Conservation (phyloP, 257 asterid genomes). For the Scutellaria baicalensis region DNA sequence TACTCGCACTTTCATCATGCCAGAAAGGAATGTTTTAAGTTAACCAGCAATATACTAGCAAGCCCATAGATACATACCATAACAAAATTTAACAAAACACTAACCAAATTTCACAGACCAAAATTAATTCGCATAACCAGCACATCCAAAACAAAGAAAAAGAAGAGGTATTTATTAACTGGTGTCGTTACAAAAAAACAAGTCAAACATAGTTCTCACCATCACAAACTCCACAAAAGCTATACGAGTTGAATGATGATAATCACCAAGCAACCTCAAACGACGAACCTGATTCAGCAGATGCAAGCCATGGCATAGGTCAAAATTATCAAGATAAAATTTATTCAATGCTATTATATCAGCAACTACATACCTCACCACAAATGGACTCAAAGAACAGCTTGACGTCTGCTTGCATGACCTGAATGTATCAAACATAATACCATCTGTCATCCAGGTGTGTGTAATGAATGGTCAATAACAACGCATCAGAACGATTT, state of each 20-base stretch:
- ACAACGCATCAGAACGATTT: not conserved
- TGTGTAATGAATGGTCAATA: not conserved
- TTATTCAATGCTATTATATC: not conserved
- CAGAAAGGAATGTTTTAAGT: not conserved
- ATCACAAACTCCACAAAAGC: constrained; percentile 92
- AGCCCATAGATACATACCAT: not conserved
- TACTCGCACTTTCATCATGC: not conserved
- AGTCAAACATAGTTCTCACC: constrained; percentile 46
- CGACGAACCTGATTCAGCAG: constrained; percentile 65
- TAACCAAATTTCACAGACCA: not conserved
- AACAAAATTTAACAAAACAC: not conserved
- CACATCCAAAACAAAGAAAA: not conserved
- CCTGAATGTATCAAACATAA: constrained; percentile 25
- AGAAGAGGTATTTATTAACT: not conserved
- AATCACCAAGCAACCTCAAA: constrained; percentile 95
- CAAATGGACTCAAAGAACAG: constrained; percentile 63
- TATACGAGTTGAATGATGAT: constrained; percentile 85
- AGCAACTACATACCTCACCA: constrained; percentile 43
- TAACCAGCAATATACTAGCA: not conserved
- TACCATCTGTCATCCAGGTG: not conserved
- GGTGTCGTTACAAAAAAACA: not conserved
- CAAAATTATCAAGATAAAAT: not conserved
- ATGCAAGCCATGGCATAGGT: not conserved
- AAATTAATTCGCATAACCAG: not conserved
- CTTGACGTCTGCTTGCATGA: constrained; percentile 63